Percentiles rank a stretch among this genome's conserved stretches.
Evolutionary conservation across 306 rosid species (phyloP).

Genomic region (Gillenia trifoliata): DNA sequence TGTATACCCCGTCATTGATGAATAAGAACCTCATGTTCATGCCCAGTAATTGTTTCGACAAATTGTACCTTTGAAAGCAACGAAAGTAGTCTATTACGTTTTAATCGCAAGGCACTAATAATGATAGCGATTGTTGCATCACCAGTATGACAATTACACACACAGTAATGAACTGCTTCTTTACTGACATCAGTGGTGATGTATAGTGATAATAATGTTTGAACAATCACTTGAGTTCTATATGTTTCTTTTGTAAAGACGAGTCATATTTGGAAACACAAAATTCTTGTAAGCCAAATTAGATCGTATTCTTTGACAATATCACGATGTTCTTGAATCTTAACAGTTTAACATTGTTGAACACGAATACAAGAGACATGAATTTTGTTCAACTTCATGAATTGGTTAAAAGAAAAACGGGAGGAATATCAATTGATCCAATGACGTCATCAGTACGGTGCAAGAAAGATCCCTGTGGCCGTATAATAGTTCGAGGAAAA

Average conservation of each 20-base stretch:
- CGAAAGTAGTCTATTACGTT: not conserved
- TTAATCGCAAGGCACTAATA: not conserved
- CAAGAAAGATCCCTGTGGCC: slow-evolving; percentile 72
- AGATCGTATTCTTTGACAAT: slow-evolving; percentile 21
- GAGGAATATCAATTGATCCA: slow-evolving; percentile 97
- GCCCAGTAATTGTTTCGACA: not conserved
- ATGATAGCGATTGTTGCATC: not conserved
- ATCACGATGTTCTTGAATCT: slow-evolving; percentile 25
- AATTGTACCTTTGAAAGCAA: not conserved
- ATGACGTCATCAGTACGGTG: slow-evolving; percentile 79
- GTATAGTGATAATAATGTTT: not conserved
- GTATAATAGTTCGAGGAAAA: slow-evolving; percentile 86
- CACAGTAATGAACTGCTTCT: not conserved
- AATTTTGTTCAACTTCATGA: slow-evolving; percentile 91
- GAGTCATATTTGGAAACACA: too few species aligned
- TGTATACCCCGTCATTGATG: not conserved
- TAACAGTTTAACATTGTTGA: slow-evolving; percentile 92
- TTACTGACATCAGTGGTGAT: not conserved
- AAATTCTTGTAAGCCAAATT: not conserved
- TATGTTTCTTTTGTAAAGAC: too few species aligned
- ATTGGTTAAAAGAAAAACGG: slow-evolving; percentile 94
- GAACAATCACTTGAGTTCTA: not conserved
- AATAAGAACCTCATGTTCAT: not conserved
- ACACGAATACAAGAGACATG: slow-evolving; percentile 96
- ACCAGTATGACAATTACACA: not conserved